Conservation (phyloP, 805 yeast species). For the Ogataea methanolica region DNA sequence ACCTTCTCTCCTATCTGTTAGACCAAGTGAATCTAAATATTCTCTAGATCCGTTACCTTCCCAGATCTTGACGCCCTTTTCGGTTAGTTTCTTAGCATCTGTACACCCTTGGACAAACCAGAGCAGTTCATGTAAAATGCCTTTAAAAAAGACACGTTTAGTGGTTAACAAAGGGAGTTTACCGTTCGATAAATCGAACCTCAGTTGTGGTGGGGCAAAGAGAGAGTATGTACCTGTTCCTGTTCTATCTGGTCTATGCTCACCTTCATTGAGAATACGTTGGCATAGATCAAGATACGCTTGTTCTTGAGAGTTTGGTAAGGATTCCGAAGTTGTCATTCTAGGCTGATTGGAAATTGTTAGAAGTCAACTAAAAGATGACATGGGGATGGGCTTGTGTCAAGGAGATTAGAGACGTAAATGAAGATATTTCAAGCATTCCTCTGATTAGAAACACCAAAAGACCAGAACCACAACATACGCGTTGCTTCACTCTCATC, state of each 20-base stretch:
- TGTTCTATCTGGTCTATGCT: constrained; percentile 89
- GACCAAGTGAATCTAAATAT: constrained; percentile 78
- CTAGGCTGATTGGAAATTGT: not conserved
- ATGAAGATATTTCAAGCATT: too few species aligned
- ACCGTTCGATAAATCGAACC: constrained; percentile 71
- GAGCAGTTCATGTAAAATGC: constrained; percentile 80
- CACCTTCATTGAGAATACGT: constrained; percentile 78
- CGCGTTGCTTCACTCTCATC: too few species aligned
- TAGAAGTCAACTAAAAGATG: not conserved
- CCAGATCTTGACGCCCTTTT: constrained; percentile 94
- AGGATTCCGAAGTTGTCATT: not conserved
- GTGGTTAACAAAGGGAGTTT: constrained; percentile 88
- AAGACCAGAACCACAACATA: too few species aligned
- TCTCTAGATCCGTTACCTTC: constrained; percentile 97
- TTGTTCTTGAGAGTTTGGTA: constrained; percentile 57
- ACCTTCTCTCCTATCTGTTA: constrained; percentile 78
- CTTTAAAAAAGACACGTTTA: constrained; percentile 85
- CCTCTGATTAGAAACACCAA: too few species aligned
- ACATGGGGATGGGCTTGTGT: too few species aligned
- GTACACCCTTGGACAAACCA: constrained; percentile 94
- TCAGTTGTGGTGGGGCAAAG: constrained; percentile 94
- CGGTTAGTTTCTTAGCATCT: constrained; percentile 73
- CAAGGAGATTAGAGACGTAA: too few species aligned
- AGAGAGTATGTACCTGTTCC: constrained; percentile 93
- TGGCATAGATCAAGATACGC: constrained; percentile 82